Conservation (phyloP, 768 basidiomycete genomes). For the Hygrocybe coccinea region DNA sequence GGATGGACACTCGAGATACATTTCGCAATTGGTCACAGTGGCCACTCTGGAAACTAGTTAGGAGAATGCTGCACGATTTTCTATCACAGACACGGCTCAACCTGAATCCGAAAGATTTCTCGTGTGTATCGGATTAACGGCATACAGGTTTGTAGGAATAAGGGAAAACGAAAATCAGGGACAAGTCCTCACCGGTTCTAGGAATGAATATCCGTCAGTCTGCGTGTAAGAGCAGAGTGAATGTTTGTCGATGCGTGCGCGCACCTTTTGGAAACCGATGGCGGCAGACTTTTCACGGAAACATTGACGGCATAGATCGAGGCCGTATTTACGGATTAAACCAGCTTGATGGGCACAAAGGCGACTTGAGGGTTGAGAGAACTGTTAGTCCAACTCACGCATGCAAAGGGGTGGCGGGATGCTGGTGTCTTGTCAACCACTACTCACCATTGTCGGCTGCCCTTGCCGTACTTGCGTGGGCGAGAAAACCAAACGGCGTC, state of each 20-base stretch:
- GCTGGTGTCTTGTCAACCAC: too few relatives aligned
- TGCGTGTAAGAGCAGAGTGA: neutral
- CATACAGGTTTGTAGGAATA: neutral
- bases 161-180: neutral
- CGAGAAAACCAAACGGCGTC: conserved; percentile 97
- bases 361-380: conserved; percentile 53
- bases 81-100: too few relatives aligned
- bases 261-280: conserved; percentile 92
- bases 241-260: conserved; percentile 12
- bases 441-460: conserved; percentile 87
- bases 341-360: conserved; percentile 96
- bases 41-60: too few relatives aligned
- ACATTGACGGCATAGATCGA: conserved; percentile 97
- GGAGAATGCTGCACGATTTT: too few relatives aligned
- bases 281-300: conserved; percentile 94
- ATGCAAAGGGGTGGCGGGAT: neutral
- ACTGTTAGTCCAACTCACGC: conserved; percentile 6
- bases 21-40: too few relatives aligned
- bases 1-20: too few relatives aligned
- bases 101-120: neutral
- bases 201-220: neutral
- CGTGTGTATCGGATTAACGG: too few relatives aligned
- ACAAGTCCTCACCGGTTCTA: conserved; percentile 4
- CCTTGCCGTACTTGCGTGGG: conserved; percentile 93
- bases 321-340: conserved; percentile 95